phyloP scores from a whole-genome alignment of 192 early-diverging fungal genomes.

The Podila clonocystis region DNA sequence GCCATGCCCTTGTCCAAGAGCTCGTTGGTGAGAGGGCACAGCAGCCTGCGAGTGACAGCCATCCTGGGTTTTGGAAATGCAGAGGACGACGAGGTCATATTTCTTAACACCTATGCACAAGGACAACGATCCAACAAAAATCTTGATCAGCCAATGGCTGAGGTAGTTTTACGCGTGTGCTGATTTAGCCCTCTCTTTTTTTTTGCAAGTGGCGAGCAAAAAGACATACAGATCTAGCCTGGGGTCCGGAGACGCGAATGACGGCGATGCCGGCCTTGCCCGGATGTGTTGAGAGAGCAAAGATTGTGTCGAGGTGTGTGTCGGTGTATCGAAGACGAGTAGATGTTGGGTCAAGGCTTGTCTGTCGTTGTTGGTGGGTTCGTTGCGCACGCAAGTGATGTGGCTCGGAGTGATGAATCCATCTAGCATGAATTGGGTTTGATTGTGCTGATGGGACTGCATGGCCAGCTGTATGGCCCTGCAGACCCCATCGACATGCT shows the following conservation, averaged over 20 bases:
- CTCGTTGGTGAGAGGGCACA: constrained; percentile 52
- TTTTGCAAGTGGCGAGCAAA: background rate
- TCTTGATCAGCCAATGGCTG: background rate
- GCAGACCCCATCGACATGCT: background rate
- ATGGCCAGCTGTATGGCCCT: background rate
- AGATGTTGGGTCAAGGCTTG: background rate
- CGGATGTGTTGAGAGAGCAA: constrained; percentile 75
- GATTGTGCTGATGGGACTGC: background rate
- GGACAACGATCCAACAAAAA: background rate
- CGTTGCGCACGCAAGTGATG: background rate
- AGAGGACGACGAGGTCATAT: constrained; percentile 33
- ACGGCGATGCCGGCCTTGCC: constrained; percentile 85
- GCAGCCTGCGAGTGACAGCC: constrained; percentile 55
- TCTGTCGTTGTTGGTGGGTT: background rate
- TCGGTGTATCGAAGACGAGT: constrained; percentile 31
- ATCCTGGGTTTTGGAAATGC: constrained; percentile 53
- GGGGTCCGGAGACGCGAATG: constrained; percentile 73
- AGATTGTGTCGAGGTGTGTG: constrained; percentile 69
- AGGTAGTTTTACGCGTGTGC: no score
- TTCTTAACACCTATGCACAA: constrained; percentile 13
- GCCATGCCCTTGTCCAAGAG: constrained; percentile 69
- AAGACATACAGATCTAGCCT: constrained; percentile 55
- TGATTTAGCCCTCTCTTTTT: no score
- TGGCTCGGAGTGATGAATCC: background rate
- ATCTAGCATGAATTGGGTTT: background rate